phyloP scores from a whole-genome alignment of 495 filamentous ascomycete species.

The Achaetomiella virescens region DNA sequence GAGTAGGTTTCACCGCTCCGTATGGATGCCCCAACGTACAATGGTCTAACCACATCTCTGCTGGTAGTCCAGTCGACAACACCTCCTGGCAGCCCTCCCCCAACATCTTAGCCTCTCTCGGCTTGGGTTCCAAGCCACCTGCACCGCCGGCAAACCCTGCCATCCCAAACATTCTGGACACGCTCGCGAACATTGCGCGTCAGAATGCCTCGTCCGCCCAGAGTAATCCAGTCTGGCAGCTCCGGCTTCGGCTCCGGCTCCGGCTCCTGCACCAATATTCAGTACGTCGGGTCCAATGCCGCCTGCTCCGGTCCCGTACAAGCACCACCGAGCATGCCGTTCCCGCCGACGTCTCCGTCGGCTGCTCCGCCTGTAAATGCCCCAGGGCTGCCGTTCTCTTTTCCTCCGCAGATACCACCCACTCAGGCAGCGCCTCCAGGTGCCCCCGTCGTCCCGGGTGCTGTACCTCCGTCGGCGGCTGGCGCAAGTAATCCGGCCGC shows the following conservation, averaged over 20 bases:
- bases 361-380: conserved; percentile 54
- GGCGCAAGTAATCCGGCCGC: conserved; percentile 42
- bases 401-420: conserved; percentile 8
- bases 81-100: conserved; percentile 72
- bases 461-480: conserved; percentile 18
- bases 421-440: conserved; percentile 14
- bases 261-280: conserved; percentile 16
- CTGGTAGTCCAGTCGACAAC: conserved; percentile 66
- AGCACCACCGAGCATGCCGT: conserved; percentile 21
- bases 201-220: conserved; percentile 63
- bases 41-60: conserved; percentile 31
- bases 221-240: conserved; percentile 44
- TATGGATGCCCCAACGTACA: neutral
- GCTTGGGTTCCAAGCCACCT: conserved; percentile 19
- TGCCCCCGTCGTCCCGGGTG: conserved; percentile 36
- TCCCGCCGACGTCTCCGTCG: conserved; percentile 31
- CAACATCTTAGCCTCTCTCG: conserved; percentile 23
- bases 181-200: conserved; percentile 78
- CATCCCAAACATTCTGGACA: conserved; percentile 63
- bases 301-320: conserved; percentile 14
- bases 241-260: conserved; percentile 24
- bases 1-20: conserved; percentile 51
- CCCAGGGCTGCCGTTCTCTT: conserved; percentile 40
- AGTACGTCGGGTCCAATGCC: conserved; percentile 12
- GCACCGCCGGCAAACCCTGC: conserved; percentile 21